These are phyloP conservation scores for Chaetomium strumarium DNA, from an alignment of 2,329 filamentous ascomycete species.

Conservation along the genomic window DNA sequence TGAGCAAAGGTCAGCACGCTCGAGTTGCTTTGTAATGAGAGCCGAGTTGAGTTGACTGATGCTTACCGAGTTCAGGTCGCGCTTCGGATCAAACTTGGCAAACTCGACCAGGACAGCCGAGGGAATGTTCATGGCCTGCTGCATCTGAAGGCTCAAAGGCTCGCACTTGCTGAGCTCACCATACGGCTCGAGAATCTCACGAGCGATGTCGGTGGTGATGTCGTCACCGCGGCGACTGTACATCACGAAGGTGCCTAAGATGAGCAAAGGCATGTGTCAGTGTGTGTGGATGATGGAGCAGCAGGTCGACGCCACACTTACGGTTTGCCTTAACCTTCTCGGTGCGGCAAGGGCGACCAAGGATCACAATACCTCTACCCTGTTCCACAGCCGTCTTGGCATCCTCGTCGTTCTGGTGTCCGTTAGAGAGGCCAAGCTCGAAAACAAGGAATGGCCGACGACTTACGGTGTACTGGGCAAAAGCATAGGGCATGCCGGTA, in stretches of 20 bases:
- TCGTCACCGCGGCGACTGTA: conserved; percentile 34
- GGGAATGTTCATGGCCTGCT: conserved; percentile 31
- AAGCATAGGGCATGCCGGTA: conserved; percentile 56
- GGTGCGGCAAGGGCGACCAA: conserved; percentile 52
- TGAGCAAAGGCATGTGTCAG: conserved; percentile 25
- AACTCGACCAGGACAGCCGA: conserved; percentile 44
- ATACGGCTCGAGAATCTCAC: conserved; percentile 36
- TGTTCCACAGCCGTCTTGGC: conserved; percentile 43
- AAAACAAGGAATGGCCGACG: not conserved
- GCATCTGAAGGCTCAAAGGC: conserved; percentile 30
- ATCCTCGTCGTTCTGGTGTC: conserved; percentile 37
- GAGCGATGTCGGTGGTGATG: conserved; percentile 40
- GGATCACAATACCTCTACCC: conserved; percentile 44
- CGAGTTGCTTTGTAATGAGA: conserved; percentile 2
- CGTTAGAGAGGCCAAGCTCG: not conserved
- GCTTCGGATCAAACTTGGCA: conserved; percentile 43
- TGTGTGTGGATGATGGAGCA: not conserved
- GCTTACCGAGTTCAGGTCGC: conserved; percentile 46
- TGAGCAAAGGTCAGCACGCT: not conserved
- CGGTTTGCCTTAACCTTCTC: conserved; percentile 56
- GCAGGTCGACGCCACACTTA: conserved; percentile 31
- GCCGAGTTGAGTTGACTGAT: not conserved
- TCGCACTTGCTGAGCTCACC: conserved; percentile 40
- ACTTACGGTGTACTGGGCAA: conserved; percentile 57
- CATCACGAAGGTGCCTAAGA: conserved; percentile 45